Evolutionary conservation across 208 protist genomes (phyloP).

Genomic region (Acanthamoeba divionensis): DNA sequence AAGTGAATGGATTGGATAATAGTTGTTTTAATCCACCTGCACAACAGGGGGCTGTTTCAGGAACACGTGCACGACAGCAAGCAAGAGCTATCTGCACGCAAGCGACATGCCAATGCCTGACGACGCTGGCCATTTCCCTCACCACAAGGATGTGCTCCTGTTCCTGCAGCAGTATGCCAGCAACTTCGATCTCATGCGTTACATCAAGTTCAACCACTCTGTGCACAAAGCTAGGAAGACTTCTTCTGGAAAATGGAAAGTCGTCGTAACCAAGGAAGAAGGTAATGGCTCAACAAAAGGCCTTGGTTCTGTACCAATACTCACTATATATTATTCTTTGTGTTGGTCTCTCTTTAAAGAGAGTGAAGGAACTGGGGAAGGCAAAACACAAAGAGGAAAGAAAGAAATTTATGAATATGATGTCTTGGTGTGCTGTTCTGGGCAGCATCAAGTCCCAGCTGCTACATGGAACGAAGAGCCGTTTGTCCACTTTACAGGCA

Average conservation of each 20-base stretch:
- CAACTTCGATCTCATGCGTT: slow-evolving; percentile 5
- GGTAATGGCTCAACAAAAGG: too few species aligned
- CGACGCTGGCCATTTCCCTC: slow-evolving; percentile 15
- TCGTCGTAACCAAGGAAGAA: background rate
- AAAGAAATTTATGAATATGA: slow-evolving; percentile 10
- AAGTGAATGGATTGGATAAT: background rate
- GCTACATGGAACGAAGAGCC: background rate
- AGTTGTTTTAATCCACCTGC: background rate
- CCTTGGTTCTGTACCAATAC: too few species aligned
- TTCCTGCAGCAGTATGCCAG: slow-evolving; percentile 35
- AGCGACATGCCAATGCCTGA: slow-evolving; percentile 38
- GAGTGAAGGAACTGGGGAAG: too few species aligned
- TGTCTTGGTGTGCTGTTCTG: slow-evolving; percentile 23
- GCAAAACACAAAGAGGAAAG: background rate
- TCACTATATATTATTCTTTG: too few species aligned
- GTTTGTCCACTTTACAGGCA: background rate
- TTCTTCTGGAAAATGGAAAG: slow-evolving; percentile 20
- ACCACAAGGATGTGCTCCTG: slow-evolving; percentile 21
- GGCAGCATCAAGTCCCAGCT: slow-evolving; percentile 20
- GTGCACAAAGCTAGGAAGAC: slow-evolving; percentile 32
- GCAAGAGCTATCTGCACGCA: slow-evolving; percentile 48
- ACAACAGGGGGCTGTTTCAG: slow-evolving; percentile 6
- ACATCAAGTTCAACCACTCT: slow-evolving; percentile 31
- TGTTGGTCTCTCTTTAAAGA: too few species aligned
- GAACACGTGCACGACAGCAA: slow-evolving; percentile 17